Evolutionary conservation across 352 stramenopile genomes (phyloP).

Genomic region (Globisporangium sylvaticum): DNA sequence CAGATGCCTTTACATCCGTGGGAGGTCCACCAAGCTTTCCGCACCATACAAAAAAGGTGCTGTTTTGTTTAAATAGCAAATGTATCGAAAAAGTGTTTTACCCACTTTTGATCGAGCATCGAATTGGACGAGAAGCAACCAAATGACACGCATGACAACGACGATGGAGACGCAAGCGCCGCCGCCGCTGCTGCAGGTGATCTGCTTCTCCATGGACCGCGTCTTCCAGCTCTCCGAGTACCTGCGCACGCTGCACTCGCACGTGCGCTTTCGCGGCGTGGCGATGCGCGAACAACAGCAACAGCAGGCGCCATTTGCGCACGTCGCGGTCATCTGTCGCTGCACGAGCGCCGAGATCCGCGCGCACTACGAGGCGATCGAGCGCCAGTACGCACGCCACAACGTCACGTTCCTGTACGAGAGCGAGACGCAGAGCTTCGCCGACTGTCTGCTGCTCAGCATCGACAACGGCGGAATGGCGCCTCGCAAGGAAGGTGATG

Average conservation of each 20-base stretch:
- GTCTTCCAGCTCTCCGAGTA: conserved; percentile 63
- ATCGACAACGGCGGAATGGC: conserved; percentile 13
- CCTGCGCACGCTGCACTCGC: conserved; percentile 36
- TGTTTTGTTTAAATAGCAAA: too few species aligned
- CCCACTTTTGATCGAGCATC: not conserved
- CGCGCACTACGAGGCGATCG: conserved; percentile 30
- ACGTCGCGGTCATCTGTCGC: conserved; percentile 29
- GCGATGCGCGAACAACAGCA: conserved; percentile 19
- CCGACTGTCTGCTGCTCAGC: conserved; percentile 24
- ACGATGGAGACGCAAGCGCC: not conserved
- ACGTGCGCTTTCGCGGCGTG: conserved; percentile 23
- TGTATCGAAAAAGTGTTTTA: too few species aligned
- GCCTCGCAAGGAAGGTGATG: not conserved
- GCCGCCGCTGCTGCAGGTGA: conserved; percentile 29
- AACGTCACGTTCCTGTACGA: conserved; percentile 40
- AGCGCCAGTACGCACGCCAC: conserved; percentile 15
- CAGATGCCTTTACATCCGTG: too few species aligned
- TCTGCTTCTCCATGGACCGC: conserved; percentile 66
- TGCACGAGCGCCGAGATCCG: conserved; percentile 32
- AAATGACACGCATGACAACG: not conserved
- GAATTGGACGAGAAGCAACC: not conserved
- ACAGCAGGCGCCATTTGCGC: too few species aligned
- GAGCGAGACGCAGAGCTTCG: conserved; percentile 24
- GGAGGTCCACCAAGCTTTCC: too few species aligned
- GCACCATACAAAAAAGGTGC: too few species aligned